Base-by-base conservation (phyloP, 768 basidiomycete genomes). In the Suillus spraguei region DNA sequence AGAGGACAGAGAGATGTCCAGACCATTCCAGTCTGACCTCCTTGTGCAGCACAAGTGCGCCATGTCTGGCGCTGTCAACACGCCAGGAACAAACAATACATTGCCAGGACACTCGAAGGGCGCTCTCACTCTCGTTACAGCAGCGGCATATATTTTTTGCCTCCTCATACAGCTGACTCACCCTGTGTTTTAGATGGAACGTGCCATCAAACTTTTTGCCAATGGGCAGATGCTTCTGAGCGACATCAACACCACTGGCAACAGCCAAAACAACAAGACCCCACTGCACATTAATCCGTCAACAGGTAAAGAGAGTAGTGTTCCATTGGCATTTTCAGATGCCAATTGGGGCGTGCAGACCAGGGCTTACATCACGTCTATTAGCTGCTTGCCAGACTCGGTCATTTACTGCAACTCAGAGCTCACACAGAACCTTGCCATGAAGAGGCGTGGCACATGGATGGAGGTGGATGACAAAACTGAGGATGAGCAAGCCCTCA, bases 41-140 rank as follows among this genome's bases (percentile, higher is more conserved):
- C n/a, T n/a, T n/a, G 20, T 47, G 11, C 60, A 52, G 32, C 60
- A 60, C 35, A 60, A 52, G 32, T 17, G 7, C 13, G 16, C 60
- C 17, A 17, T 6, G 5, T 24, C 11, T 24, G 32, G 32, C 0
- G 4, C 38, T 16, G n/a, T 39, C 14, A 42, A 8, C 13, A 2
- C 42, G 11, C 5, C 5, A 7, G 10, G 33, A 24, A 41, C 11
- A 0, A 59, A 39, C 16, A 20, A 16, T 17, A 14, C 38, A 44
- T 7, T 24, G 32, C 46, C 9, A 0, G 60, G 22, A n/a, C 42
- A 44, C 42, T 44, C 20, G 2, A 60, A 24, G 24, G 60, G 47
- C 6, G 13, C 35, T 22, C 44, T 60, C 10, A 1, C 28, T 32
- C 60, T 60, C 22, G 13, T 4, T 32, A 60, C 28, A 2, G 60